Percentiles rank a stretch among this genome's conserved stretches.
These are phyloP conservation scores for Oryza australiensis DNA, from an alignment of 176 grass and related monocot genomes.

Conservation along the genomic window DNA sequence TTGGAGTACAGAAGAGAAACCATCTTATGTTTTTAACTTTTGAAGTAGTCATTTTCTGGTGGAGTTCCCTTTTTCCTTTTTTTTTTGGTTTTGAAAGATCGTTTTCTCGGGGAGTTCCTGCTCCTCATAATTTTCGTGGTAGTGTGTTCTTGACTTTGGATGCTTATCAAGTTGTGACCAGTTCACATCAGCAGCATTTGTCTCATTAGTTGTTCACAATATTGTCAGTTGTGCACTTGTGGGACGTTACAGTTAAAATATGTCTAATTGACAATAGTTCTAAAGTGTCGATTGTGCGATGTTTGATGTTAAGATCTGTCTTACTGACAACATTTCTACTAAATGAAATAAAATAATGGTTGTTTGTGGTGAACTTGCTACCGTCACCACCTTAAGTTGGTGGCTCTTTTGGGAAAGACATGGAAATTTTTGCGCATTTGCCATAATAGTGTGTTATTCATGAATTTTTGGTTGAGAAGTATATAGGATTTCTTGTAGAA, in stretches of 20 bases:
- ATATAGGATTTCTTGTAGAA: background rate
- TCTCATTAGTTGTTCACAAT: background rate
- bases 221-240: background rate
- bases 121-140: background rate
- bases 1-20: background rate
- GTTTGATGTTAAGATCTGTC: background rate
- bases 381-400: background rate
- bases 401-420: background rate
- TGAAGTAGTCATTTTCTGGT: background rate
- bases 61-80: no score
- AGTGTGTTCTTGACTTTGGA: conserved; percentile 9
- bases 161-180: background rate
- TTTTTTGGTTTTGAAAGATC: no score
- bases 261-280: background rate
- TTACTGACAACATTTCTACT: no score
- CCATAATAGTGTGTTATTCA: background rate
- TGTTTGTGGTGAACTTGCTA: background rate
- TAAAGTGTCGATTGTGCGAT: background rate
- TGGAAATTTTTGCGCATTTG: background rate
- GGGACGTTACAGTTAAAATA: background rate
- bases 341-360: background rate
- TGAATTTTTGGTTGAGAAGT: background rate
- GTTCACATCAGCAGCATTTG: background rate
- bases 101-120: background rate
- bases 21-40: background rate